Evolutionary conservation across 345 rosid species (phyloP), one percentile per base, ranked within the genome.

Genomic region (Cochlearia excelsa): DNA sequence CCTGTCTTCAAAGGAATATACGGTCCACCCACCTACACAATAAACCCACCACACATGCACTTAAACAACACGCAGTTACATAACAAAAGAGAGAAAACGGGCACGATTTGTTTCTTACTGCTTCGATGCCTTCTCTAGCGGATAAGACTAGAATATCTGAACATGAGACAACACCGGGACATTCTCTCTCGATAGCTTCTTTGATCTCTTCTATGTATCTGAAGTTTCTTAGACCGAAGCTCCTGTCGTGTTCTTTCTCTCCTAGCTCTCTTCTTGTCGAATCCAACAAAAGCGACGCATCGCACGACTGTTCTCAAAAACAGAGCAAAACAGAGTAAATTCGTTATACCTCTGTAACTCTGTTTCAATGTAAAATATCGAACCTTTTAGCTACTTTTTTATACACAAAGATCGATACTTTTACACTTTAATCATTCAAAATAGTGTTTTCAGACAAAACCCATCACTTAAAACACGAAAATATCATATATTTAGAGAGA

Each of bases 181-280:
- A 92, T 67, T 92, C 96, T 34, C 96, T 84, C 71, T 92, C 98
- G 2, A 92, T 79, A 67, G 96, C 98, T 71, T 92, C 98, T 46
- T 92, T 92, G 69, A 92, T 78, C 58, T 76, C 73, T 50, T 88
- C 98, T n/a, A 92, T 72, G 80, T 92, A 92, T 70, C 98, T 84
- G 69, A 92, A 92, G 77, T 92, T 92, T 74, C 98, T 84, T 26
- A 92, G 67, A 0, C 96, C 98, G 69, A 92, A 92, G 73, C 96
- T 92, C 73, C 98, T 76, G 81, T 88, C 98, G 4, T 85, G 83
- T 59, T 92, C 98, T 81, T 88, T 92, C 84, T 88, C 98, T 26
- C 96, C 90, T 76, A 92, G 69, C 74, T 55, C 78, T 76, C 93
- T 88, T 75, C 98, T 84, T 45, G 95, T 92, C 7, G 98, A 92